Evolutionary conservation across 495 filamentous ascomycete genomes (phyloP).

Genomic region (Neurospora sp.): DNA sequence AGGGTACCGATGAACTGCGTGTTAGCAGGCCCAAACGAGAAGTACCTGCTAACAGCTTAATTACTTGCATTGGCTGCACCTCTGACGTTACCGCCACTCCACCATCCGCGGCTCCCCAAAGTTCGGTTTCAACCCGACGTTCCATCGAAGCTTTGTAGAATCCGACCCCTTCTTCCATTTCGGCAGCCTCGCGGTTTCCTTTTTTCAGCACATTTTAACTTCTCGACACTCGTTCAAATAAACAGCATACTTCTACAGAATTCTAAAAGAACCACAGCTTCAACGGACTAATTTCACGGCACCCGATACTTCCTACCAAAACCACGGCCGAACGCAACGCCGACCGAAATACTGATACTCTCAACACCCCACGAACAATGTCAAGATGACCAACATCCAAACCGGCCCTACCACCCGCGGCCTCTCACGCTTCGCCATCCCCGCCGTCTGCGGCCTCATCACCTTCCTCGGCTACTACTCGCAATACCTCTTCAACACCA

Average conservation of each 20-base stretch:
- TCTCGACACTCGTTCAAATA: background rate
- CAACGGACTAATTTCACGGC: background rate
- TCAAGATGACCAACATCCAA: conserved; percentile 12
- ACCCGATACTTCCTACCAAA: background rate
- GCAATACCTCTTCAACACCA: conserved; percentile 63
- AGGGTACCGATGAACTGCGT: background rate
- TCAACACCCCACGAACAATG: background rate
- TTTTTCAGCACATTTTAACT: background rate
- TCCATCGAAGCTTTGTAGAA: background rate
- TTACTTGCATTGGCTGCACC: background rate
- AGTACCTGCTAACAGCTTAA: background rate
- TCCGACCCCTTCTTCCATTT: background rate
- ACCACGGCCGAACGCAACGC: background rate
- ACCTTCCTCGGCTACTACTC: conserved; percentile 74
- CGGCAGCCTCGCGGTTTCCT: background rate
- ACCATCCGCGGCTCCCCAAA: background rate
- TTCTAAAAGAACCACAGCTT: background rate
- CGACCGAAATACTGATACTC: background rate
- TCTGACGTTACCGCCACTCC: background rate
- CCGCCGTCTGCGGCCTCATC: conserved; percentile 58
- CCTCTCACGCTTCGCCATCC: conserved; percentile 48
- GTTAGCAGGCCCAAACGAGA: rapidly evolving
- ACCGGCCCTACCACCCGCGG: conserved; percentile 20
- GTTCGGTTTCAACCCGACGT: background rate
- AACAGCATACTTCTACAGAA: background rate